Evolutionary conservation across 2,329 filamentous ascomycete species (phyloP).

Genomic region (Aspergillus sojae): DNA sequence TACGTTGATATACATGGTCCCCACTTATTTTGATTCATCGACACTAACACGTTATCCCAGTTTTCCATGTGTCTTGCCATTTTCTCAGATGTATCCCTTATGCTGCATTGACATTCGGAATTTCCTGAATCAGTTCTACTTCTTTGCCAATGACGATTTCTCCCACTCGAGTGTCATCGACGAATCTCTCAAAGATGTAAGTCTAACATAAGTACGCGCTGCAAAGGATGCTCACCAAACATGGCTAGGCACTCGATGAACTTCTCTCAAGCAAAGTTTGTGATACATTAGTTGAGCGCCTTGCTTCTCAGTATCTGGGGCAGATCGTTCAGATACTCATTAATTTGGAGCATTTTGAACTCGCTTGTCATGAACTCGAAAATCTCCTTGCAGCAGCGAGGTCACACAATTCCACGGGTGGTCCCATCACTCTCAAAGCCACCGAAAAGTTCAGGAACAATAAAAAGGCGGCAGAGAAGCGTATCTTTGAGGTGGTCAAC

Average conservation of each 20-base stretch:
- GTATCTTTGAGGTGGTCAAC: constrained; percentile 97
- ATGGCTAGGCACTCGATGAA: constrained; percentile 77
- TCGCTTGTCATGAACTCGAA: constrained; percentile 87
- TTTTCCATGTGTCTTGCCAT: constrained; percentile 93
- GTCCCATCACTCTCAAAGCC: constrained; percentile 76
- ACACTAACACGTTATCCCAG: constrained; percentile 45
- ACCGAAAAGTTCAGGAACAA: constrained; percentile 85
- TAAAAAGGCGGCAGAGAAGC: constrained; percentile 94
- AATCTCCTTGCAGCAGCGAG: constrained; percentile 81
- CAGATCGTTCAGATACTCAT: constrained; percentile 99
- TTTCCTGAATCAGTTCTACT: constrained; percentile 97
- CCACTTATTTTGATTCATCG: not conserved
- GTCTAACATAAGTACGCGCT: constrained; percentile 3
- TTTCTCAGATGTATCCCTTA: constrained; percentile 98
- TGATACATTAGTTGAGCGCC: constrained; percentile 80
- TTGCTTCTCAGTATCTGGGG: constrained; percentile 90
- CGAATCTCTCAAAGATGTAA: constrained; percentile 78
- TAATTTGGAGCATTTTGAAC: constrained; percentile 96
- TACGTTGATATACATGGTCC: constrained; percentile 52
- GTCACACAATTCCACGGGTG: constrained; percentile 75
- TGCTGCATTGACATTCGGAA: constrained; percentile 98
- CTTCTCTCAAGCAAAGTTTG: constrained; percentile 93
- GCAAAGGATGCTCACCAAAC: constrained; percentile 17
- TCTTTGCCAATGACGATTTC: constrained; percentile 96
- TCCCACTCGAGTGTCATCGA: constrained; percentile 88